Evolutionary conservation across 257 asterid genomes (phyloP).

Genomic region (Nicotiana noctiflora): DNA sequence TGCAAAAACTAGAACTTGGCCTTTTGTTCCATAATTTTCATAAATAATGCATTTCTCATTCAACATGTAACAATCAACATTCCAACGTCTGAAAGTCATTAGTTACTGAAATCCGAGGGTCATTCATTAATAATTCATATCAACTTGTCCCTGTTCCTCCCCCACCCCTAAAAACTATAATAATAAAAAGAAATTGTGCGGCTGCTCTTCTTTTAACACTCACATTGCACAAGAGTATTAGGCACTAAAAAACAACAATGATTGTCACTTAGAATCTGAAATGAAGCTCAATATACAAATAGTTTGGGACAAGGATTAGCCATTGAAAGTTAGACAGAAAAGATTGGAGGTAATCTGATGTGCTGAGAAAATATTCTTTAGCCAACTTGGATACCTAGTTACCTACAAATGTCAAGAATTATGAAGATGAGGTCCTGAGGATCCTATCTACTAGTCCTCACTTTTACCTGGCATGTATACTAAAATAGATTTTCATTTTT

Average conservation of each 20-base stretch:
- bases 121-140: not conserved
- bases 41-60: not conserved
- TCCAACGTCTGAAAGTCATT: not conserved
- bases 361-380: constrained; percentile 1
- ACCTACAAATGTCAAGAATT: not conserved
- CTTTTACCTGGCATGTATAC: no score
- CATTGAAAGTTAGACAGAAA: constrained; percentile 1
- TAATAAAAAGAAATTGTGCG: not conserved
- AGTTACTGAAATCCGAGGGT: not conserved
- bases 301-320: constrained; percentile 5
- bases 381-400: not conserved
- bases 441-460: no score
- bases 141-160: not conserved
- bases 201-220: constrained; percentile 4
- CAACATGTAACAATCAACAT: not conserved
- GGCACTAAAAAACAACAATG: constrained; percentile 3
- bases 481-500: no score
- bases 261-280: not conserved
- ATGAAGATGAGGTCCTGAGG: no score
- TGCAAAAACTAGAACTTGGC: not conserved
- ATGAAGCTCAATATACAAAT: not conserved
- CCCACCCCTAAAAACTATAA: not conserved
- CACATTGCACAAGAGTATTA: not conserved
- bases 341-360: not conserved
- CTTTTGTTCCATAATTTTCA: not conserved